Evolutionary conservation across 176 grass and related monocot species (phyloP).

Genomic region (Carex littledalei): DNA sequence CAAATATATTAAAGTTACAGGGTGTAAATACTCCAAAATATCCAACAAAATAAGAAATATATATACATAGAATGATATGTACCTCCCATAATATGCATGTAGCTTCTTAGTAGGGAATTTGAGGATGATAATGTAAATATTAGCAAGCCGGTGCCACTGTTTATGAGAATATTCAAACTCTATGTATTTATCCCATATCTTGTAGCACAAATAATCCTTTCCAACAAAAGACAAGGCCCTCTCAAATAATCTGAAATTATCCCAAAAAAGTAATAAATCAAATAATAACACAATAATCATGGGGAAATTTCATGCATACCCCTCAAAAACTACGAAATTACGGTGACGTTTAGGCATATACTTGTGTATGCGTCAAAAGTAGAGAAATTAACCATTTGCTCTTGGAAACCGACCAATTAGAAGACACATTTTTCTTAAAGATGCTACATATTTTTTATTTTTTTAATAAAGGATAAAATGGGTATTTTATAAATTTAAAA

Average conservation of each 20-base stretch:
- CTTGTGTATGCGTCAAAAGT: too few relatives aligned
- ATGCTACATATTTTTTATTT: too few relatives aligned
- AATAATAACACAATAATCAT: background rate
- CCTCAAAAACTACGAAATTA: too few relatives aligned
- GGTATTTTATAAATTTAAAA: too few relatives aligned
- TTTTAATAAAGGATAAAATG: too few relatives aligned
- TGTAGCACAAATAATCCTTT: conserved; percentile 78
- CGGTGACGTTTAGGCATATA: too few relatives aligned
- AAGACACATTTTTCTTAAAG: too few relatives aligned
- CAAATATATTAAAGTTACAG: background rate
- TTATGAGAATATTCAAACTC: conserved; percentile 78
- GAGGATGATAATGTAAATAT: conserved; percentile 58
- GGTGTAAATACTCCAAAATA: background rate
- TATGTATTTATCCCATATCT: conserved; percentile 83
- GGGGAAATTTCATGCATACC: too few relatives aligned
- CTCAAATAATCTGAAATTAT: conserved; percentile 58
- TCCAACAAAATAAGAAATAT: background rate
- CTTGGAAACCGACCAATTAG: too few relatives aligned
- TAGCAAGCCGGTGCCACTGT: conserved; percentile 66
- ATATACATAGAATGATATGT: background rate
- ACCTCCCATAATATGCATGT: conserved; percentile 76
- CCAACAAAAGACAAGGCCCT: conserved; percentile 72
- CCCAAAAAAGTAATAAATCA: conserved; percentile 5
- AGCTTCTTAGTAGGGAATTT: conserved; percentile 58
- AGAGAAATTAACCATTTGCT: too few relatives aligned